Percentiles rank a stretch among this genome's conserved stretches.
These are phyloP conservation scores for Corrigiola litoralis DNA, from an alignment of 179 eudicot species.

Conservation along the genomic window DNA sequence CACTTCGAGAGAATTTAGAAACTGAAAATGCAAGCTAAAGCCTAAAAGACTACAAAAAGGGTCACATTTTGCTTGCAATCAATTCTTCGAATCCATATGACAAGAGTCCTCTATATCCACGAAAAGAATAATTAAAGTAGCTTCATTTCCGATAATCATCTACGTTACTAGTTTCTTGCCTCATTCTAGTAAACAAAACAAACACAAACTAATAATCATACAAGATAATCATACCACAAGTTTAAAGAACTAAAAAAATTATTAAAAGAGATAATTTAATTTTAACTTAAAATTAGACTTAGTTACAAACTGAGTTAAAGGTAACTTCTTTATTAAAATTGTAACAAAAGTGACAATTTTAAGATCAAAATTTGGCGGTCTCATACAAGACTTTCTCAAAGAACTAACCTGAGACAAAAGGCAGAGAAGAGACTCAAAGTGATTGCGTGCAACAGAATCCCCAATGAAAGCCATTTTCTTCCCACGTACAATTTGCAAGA, in stretches of 20 bases:
- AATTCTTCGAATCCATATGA: constrained; percentile 11
- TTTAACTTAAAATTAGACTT: no score
- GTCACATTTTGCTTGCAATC: constrained; percentile 10
- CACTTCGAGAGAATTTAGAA: neutral
- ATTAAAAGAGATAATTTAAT: no score
- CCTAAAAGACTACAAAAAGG: neutral
- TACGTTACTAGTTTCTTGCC: no score
- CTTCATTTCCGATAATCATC: neutral
- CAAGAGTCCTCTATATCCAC: neutral
- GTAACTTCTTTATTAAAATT: no score
- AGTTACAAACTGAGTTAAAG: no score
- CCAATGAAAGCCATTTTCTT: constrained; percentile 60
- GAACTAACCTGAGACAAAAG: constrained; percentile 51
- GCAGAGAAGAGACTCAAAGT: constrained; percentile 69
- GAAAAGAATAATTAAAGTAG: neutral
- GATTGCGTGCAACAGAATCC: constrained; percentile 70
- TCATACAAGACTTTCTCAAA: no score
- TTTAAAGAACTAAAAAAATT: no score
- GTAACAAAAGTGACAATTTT: no score
- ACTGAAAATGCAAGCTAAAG: neutral
- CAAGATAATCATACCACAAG: no score
- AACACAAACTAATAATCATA: no score
- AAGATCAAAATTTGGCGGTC: no score
- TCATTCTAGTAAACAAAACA: no score
- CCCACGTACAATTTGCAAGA: constrained; percentile 36